Conservation (phyloP, 805 yeast species). For the Pichia phayaonensis region DNA sequence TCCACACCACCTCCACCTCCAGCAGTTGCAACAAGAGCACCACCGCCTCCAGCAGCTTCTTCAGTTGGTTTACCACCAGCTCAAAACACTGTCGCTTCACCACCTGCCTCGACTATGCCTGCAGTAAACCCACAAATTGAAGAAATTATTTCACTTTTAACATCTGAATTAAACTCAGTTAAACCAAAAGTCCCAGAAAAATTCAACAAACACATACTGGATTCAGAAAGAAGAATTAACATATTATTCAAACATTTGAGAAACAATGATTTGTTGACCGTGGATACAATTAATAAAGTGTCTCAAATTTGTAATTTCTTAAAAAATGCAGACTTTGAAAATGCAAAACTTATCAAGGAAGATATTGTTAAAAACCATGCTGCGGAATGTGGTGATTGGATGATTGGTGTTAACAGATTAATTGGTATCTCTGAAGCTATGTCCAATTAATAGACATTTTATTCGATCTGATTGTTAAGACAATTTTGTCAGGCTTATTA, state of each 20-base stretch:
- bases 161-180: slow-evolving; percentile 48
- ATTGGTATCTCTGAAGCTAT: slow-evolving; percentile 60
- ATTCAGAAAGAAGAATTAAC: slow-evolving; percentile 74
- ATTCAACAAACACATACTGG: slow-evolving; percentile 63
- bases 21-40: slow-evolving; percentile 4
- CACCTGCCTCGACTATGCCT: slow-evolving; percentile 9
- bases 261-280: slow-evolving; percentile 57
- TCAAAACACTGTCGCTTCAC: background rate
- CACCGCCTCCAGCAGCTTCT: slow-evolving; percentile 15
- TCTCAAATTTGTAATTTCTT: slow-evolving; percentile 43
- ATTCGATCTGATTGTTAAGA: too few species aligned
- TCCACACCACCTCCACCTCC: slow-evolving; percentile 16
- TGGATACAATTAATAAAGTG: slow-evolving; percentile 48
- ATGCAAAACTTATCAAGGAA: slow-evolving; percentile 49
- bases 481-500: background rate
- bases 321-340: slow-evolving; percentile 43
- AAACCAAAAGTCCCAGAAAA: slow-evolving; percentile 71
- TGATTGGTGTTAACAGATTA: slow-evolving; percentile 82
- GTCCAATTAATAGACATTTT: background rate
- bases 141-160: slow-evolving; percentile 54
- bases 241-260: slow-evolving; percentile 73
- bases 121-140: slow-evolving; percentile 55
- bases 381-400: slow-evolving; percentile 84
- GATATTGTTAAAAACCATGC: slow-evolving; percentile 58
- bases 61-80: slow-evolving; percentile 11